Conservation (phyloP, 179 eudicot species). For the Spergularia azorica region DNA sequence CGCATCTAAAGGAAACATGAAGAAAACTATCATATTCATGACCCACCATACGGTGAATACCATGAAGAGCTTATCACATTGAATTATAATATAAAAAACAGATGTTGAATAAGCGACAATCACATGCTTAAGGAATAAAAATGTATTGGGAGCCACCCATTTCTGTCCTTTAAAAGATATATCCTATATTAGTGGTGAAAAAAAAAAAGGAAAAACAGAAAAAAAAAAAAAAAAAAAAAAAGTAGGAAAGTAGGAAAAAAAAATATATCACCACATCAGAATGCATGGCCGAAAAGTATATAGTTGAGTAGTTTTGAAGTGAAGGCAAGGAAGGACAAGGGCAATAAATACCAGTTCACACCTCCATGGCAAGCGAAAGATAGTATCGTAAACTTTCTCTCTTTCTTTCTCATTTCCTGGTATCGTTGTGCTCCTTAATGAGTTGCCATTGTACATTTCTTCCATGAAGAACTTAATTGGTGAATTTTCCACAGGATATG, state of each 20-base stretch:
- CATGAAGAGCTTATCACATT: slow-evolving; percentile 1
- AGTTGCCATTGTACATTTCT: slow-evolving; percentile 79
- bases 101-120: not conserved
- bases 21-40: not conserved
- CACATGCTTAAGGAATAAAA: too few species aligned
- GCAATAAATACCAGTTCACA: slow-evolving; percentile 81
- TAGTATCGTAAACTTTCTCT: slow-evolving; percentile 92
- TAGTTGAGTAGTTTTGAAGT: slow-evolving; percentile 4
- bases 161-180: too few species aligned
- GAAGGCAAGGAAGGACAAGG: slow-evolving; percentile 15
- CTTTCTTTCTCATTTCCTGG: slow-evolving; percentile 88
- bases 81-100: not conserved
- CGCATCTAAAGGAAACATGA: not conserved
- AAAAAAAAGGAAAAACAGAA: too few species aligned
- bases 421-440: slow-evolving; percentile 78
- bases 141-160: too few species aligned
- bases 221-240: too few species aligned
- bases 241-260: not conserved
- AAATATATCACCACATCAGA: not conserved
- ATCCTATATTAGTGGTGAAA: too few species aligned
- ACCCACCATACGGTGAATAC: not conserved
- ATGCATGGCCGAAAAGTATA: not conserved
- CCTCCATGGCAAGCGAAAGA: slow-evolving; percentile 98
- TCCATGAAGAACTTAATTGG: slow-evolving; percentile 81
- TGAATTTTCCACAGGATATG: slow-evolving; percentile 62